Conservation (phyloP, 2,329 filamentous ascomycete genomes). For the Colletotrichum somersetense region DNA sequence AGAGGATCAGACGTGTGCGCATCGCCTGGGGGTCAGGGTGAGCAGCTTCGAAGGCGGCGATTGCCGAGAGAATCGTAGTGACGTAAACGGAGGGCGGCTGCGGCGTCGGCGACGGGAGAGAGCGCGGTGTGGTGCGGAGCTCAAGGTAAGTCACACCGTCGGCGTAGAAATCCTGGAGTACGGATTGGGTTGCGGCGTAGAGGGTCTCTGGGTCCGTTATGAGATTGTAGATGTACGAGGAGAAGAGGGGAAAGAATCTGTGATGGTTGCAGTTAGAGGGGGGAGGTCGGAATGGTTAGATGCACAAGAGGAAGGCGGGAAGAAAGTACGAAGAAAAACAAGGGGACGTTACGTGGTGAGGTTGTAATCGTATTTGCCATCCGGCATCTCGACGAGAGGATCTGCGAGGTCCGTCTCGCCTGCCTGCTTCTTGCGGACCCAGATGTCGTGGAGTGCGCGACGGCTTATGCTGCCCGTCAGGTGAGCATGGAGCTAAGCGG, state of each 20-base stretch:
- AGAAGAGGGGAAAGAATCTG: slow-evolving; percentile 84
- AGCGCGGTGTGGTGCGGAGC: slow-evolving; percentile 81
- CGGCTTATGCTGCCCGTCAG: slow-evolving; percentile 83
- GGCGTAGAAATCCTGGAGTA: slow-evolving; percentile 73
- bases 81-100: slow-evolving; percentile 71
- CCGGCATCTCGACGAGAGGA: slow-evolving; percentile 76
- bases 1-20: slow-evolving; percentile 77
- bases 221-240: slow-evolving; percentile 82
- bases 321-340: slow-evolving; percentile 21
- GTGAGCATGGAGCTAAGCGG: slow-evolving; percentile 79
- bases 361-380: slow-evolving; percentile 78
- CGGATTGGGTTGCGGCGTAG: slow-evolving; percentile 71
- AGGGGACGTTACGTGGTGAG: slow-evolving; percentile 70
- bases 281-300: neutral
- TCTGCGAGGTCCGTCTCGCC: slow-evolving; percentile 71
- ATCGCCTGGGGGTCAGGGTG: slow-evolving; percentile 55
- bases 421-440: slow-evolving; percentile 69
- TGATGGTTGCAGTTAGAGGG: neutral
- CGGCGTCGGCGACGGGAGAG: slow-evolving; percentile 16
- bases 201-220: slow-evolving; percentile 73
- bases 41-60: slow-evolving; percentile 63
- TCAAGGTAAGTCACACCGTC: slow-evolving; percentile 85
- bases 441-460: slow-evolving; percentile 79
- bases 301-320: slow-evolving; percentile 4
- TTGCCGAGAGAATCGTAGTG: slow-evolving; percentile 72